A percentile compares a stretch with the other conserved stretches of the same genome.
These are phyloP conservation scores for Cyberlindnera maritima DNA, from an alignment of 805 yeast species.

Conservation along the genomic window DNA sequence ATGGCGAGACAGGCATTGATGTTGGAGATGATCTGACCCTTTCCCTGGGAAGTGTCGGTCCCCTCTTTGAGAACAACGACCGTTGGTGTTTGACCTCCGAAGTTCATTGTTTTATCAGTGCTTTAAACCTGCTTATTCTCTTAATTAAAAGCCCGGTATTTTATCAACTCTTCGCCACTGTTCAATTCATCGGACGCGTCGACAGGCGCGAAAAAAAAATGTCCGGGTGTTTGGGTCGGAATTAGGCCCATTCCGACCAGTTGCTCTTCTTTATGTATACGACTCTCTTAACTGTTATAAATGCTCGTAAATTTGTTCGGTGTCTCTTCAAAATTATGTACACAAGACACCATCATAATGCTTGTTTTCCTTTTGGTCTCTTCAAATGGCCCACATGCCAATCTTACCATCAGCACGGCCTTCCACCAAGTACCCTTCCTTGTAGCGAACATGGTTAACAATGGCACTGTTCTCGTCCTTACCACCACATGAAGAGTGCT, in stretches of 20 bases:
- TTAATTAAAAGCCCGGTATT: no score
- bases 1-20: constrained; percentile 97
- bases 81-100: constrained; percentile 95
- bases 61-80: constrained; percentile 97
- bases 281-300: no score
- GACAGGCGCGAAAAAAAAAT: not conserved
- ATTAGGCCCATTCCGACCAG: not conserved
- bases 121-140: no score
- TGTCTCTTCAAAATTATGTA: no score
- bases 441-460: constrained; percentile 46
- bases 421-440: constrained; percentile 64
- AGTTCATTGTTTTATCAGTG: constrained; percentile 53
- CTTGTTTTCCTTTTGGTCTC: no score
- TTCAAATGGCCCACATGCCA: constrained; percentile 59
- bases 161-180: not conserved
- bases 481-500: constrained; percentile 53
- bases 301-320: no score
- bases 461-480: constrained; percentile 29
- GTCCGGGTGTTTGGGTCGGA: not conserved
- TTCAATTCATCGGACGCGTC: not conserved
- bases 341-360: no score
- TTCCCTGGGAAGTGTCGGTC: constrained; percentile 95
- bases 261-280: no score
- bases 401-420: constrained; percentile 60
- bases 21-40: constrained; percentile 91